Percentiles rank a stretch among this genome's conserved stretches.
Conservation (phyloP, 225 moss, liverwort and hornwort genomes). For the Marchantia polymorpha region DNA sequence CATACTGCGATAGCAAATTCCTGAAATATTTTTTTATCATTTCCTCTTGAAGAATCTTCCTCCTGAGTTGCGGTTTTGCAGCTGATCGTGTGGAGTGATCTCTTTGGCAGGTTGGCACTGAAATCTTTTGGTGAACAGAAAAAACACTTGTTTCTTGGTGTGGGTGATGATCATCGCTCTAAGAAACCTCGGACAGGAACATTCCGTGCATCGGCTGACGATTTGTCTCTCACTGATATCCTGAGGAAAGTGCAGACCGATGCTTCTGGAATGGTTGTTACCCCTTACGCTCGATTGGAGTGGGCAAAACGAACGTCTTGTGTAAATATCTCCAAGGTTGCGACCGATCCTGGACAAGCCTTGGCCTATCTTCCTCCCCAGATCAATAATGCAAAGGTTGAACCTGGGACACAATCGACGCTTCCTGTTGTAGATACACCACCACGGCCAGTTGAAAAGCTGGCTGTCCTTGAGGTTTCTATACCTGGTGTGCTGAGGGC, state of each 20-base stretch:
- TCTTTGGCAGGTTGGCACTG: slow-evolving; percentile 50
- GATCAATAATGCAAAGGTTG: slow-evolving; percentile 42
- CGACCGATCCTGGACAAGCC: slow-evolving; percentile 35
- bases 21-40: neutral
- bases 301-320: slow-evolving; percentile 59
- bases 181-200: slow-evolving; percentile 35
- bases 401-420: slow-evolving; percentile 39
- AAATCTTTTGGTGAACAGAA: slow-evolving; percentile 85
- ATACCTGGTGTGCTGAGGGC: slow-evolving; percentile 73
- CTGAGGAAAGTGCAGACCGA: slow-evolving; percentile 62
- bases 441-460: slow-evolving; percentile 49
- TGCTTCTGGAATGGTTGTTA: slow-evolving; percentile 70
- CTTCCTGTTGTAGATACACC: slow-evolving; percentile 35
- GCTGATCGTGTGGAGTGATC: neutral
- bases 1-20: neutral
- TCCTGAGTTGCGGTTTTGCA: neutral
- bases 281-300: slow-evolving; percentile 58
- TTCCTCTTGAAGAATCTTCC: too few relatives aligned
- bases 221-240: slow-evolving; percentile 46
- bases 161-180: slow-evolving; percentile 36
- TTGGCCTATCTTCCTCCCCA: slow-evolving; percentile 44
- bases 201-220: slow-evolving; percentile 33
- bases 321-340: slow-evolving; percentile 37
- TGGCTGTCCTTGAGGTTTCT: slow-evolving; percentile 68
- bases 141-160: slow-evolving; percentile 58